phyloP scores from a whole-genome alignment of 176 grass and related monocot genomes.

The Avena sativa region DNA sequence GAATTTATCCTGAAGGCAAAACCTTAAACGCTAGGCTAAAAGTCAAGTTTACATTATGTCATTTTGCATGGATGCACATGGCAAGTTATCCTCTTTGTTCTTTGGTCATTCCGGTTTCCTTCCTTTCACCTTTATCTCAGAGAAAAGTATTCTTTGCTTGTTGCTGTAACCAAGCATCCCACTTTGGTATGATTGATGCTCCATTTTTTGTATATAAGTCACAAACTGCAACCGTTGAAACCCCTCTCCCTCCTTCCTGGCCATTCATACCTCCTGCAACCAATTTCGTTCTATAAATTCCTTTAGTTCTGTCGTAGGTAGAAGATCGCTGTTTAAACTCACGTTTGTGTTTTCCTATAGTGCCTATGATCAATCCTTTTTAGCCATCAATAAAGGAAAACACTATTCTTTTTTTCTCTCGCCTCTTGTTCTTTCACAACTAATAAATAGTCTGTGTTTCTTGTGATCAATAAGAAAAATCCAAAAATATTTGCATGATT shows the following conservation, averaged over 20 bases:
- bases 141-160: not conserved
- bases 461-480: not conserved
- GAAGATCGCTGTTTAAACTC: not conserved
- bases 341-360: not conserved
- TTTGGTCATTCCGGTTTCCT: not conserved
- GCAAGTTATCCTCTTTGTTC: no score
- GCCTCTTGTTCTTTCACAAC: not conserved
- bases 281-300: not conserved
- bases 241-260: not conserved
- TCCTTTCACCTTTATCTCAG: not conserved
- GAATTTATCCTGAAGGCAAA: not conserved
- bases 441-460: not conserved
- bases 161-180: not conserved
- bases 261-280: not conserved
- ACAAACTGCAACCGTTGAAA: not conserved
- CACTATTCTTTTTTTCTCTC: not conserved
- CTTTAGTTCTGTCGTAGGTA: not conserved
- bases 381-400: not conserved
- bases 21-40: not conserved
- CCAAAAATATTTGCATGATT: not conserved
- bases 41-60: not conserved
- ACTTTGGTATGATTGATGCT: not conserved
- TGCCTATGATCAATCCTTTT: not conserved
- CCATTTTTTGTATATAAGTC: not conserved
- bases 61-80: not conserved